phyloP scores from a whole-genome alignment of 1,139 yeast genomes.

The Scheffersomyces titani region DNA sequence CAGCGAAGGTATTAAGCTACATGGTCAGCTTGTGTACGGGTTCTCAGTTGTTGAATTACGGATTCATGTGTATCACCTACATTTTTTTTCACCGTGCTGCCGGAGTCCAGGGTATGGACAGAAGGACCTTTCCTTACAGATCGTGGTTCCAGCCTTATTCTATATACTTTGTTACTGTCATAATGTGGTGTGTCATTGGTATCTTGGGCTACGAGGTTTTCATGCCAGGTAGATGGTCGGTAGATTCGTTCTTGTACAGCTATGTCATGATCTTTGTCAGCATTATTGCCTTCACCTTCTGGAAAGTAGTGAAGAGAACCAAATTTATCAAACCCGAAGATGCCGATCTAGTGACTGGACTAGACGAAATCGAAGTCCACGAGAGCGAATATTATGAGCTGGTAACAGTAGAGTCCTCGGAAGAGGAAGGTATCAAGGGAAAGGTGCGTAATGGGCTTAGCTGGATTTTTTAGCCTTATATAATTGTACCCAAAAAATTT shows the following conservation, averaged over 20 bases:
- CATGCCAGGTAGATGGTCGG: constrained; percentile 34
- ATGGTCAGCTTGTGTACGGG: constrained; percentile 77
- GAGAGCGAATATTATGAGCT: constrained; percentile 41
- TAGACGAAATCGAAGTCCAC: constrained; percentile 45
- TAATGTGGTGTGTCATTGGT: constrained; percentile 36
- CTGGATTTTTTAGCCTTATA: constrained; percentile 14
- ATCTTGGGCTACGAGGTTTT: constrained; percentile 43
- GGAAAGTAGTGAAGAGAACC: constrained; percentile 37
- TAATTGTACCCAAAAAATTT: neutral
- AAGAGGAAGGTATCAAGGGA: constrained; percentile 2
- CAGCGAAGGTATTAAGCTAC: constrained; percentile 72
- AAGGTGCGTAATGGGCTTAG: constrained; percentile 9
- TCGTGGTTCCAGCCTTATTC: constrained; percentile 38
- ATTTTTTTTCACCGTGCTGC: constrained; percentile 61
- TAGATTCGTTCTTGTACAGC: constrained; percentile 41
- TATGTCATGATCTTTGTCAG: constrained; percentile 43
- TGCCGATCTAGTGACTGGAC: constrained; percentile 38
- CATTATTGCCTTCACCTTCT: constrained; percentile 28
- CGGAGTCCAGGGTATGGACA: constrained; percentile 39
- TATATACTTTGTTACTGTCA: constrained; percentile 27
- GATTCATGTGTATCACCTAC: constrained; percentile 63
- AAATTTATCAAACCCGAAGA: constrained; percentile 29
- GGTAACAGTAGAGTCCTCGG: constrained; percentile 16
- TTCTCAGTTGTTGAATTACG: constrained; percentile 73
- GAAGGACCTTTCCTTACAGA: constrained; percentile 28